A percentile compares a stretch with the other conserved stretches of the same genome.
Evolutionary conservation across 2,329 filamentous ascomycete genomes (phyloP).

Genomic region (Fusarium odoratissimum): DNA sequence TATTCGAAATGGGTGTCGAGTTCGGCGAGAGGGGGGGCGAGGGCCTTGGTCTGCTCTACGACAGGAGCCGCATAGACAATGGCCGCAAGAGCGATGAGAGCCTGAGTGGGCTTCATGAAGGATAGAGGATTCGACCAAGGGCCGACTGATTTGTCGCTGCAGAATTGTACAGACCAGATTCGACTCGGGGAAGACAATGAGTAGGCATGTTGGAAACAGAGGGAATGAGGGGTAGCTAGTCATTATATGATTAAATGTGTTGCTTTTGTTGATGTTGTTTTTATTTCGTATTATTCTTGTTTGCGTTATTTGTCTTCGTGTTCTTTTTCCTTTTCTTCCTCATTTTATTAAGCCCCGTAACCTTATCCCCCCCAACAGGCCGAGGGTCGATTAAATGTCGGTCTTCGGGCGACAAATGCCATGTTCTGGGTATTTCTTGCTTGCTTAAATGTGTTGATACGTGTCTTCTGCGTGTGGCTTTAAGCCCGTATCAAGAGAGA

Average conservation of each 20-base stretch:
- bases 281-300: no score
- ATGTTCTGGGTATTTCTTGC: rapidly evolving
- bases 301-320: no score
- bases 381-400: not conserved
- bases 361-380: not conserved
- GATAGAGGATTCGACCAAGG: no score
- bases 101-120: not conserved
- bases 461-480: not conserved
- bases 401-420: not conserved
- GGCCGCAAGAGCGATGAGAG: not conserved
- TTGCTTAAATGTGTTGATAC: not conserved
- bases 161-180: not conserved
- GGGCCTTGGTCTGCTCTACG: not conserved
- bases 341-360: not conserved
- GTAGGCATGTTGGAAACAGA: not conserved
- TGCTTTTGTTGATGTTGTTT: not conserved
- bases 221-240: no score
- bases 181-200: rapidly evolving
- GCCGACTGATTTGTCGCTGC: not conserved
- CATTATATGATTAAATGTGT: not conserved
- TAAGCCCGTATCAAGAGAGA: not conserved
- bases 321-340: not conserved
- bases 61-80: not conserved
- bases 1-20: not conserved
- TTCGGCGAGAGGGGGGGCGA: not conserved